Evolutionary conservation across 345 rosid species (phyloP).

Genomic region (Lepidium africanum): DNA sequence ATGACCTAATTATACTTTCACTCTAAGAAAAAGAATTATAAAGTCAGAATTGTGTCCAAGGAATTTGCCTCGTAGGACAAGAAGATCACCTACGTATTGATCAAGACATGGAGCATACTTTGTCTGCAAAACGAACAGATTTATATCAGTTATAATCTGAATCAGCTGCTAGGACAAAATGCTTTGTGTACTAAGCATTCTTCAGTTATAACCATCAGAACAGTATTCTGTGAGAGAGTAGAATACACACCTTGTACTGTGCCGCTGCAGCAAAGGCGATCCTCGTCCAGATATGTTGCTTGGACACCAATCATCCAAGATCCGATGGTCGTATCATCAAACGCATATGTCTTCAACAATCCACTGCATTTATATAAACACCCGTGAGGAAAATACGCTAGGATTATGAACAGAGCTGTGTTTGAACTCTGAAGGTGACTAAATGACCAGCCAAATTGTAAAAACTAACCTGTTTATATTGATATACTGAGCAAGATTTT

Average conservation of each 20-base stretch:
- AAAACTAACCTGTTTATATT: conserved; percentile 70
- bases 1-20: conserved; percentile 16
- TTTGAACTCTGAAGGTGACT: background rate
- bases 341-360: conserved; percentile 75
- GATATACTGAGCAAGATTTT: conserved; percentile 78
- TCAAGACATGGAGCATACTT: conserved; percentile 27
- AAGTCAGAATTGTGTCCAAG: background rate
- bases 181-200: background rate
- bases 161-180: background rate
- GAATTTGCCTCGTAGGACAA: conserved; percentile 1
- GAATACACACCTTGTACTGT: conserved; percentile 63
- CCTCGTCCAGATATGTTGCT: conserved; percentile 85
- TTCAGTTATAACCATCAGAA: background rate
- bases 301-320: conserved; percentile 98
- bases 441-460: background rate
- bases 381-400: background rate
- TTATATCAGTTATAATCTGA: background rate
- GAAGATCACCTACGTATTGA: background rate
- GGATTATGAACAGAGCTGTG: background rate
- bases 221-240: background rate
- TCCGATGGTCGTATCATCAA: conserved; percentile 80
- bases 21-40: conserved; percentile 12
- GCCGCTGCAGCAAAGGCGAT: conserved; percentile 84
- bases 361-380: conserved; percentile 51
- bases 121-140: conserved; percentile 10